Base-by-base conservation (phyloP, 2,329 filamentous ascomycete species). In the Cladosporium sp. region DNA sequence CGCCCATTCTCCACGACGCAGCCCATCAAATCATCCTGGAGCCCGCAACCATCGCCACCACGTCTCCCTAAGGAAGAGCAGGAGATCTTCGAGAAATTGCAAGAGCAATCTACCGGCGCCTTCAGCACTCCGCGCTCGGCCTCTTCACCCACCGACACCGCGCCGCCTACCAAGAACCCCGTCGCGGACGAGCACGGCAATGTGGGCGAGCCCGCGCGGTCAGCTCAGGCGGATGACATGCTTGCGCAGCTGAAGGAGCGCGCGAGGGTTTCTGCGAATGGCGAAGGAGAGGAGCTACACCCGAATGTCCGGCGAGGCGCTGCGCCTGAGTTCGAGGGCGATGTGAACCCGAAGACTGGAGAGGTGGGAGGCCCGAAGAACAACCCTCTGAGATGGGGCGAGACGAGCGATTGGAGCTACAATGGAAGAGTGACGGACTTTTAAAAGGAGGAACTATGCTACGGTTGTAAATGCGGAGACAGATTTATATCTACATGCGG, bases 331-430 rank as follows among this genome's bases (percentile, higher is more conserved):
- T 98, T 98, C 63, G 84, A 92, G 61, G 93, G 93, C 54, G 91
- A 97, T 50, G 79, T 77, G 52, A 97, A 98, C 70, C 93, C 93
- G 2, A 86, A 85, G 76, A 98, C 93, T 1, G 93, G 93, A 19
- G 93, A 98, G 77, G 83, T 96, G 9, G 93, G 93, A 5, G 93
- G 93, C 1, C 93, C 93, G 5, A 98, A 97, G 83, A 97, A 95
- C 66, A 92, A 98, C 72, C 93, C 93, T 48, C 66, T 97, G 67
- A 76, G 91, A 62, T 96, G 92, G 92, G 90, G 90, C 0, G 75
- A 78, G 14, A 68, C 64, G 0, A 85, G 88, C 1, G 84, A 87
- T 68, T 98, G 91, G 86, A 96, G 89, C 69, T 98, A 88, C 70
- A 96, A 96, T 70, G 93, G 93, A 43, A 77, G 92, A 58, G 91